Conservation (phyloP, 495 filamentous ascomycete species). For the Aspergillus campestris region DNA sequence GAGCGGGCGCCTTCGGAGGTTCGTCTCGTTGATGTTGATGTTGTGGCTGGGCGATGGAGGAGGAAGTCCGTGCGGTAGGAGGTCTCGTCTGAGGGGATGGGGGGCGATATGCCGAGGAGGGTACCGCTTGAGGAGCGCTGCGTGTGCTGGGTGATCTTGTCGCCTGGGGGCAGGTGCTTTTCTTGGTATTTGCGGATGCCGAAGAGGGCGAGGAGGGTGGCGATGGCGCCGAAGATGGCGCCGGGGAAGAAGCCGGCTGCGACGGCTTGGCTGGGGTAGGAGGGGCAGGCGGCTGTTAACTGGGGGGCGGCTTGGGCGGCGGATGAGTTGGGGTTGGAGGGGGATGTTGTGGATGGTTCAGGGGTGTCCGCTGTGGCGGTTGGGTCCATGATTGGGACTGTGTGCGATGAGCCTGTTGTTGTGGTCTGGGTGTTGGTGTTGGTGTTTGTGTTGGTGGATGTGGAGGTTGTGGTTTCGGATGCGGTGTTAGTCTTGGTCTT, state of each 20-base stretch:
- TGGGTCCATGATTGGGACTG: constrained; percentile 16
- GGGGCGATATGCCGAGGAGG: constrained; percentile 45
- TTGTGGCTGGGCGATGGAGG: constrained; percentile 22
- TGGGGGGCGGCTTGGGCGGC: constrained; percentile 4
- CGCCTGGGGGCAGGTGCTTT: constrained; percentile 8
- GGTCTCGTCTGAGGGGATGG: constrained; percentile 42
- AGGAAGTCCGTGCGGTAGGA: constrained; percentile 53
- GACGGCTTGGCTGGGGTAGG: constrained; percentile 46
- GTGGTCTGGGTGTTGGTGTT: neutral
- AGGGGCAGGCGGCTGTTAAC: constrained; percentile 17
- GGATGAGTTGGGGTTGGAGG: constrained; percentile 8
- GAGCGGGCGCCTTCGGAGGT: constrained; percentile 25
- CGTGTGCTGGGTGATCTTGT: constrained; percentile 16
- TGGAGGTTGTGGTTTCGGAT: constrained; percentile 11
- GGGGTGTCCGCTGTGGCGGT: constrained; percentile 11
- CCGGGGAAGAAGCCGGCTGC: constrained; percentile 59
- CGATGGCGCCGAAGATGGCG: constrained; percentile 43
- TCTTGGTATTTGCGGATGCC: constrained; percentile 30
- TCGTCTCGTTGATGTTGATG: constrained; percentile 13
- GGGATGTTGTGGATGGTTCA: constrained; percentile 11
- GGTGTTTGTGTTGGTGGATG: neutral
- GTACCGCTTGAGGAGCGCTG: constrained; percentile 34
- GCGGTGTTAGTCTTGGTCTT: too few relatives aligned
- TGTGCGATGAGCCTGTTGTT: constrained; percentile 15
- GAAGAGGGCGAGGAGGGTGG: constrained; percentile 34